Evolutionary conservation across 139 green algal genomes (phyloP).

Genomic region (Coelastrella sp.): DNA sequence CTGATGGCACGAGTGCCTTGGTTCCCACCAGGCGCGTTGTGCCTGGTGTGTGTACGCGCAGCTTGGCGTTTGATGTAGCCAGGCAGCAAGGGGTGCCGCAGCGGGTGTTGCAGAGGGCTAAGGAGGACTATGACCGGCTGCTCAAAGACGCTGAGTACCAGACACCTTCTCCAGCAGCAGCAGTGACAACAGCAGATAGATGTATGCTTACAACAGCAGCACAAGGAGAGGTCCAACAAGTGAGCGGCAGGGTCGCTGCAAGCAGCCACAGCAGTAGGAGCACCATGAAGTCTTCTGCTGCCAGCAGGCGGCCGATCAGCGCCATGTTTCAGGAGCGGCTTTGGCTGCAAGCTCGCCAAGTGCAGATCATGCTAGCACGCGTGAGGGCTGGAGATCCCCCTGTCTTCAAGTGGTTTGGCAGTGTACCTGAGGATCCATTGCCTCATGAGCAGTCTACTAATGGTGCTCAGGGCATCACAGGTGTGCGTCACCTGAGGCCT

Average conservation of each 20-base stretch:
- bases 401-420: not conserved
- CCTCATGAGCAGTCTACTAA: not conserved
- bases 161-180: not conserved
- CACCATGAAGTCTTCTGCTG: not conserved
- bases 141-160: not conserved
- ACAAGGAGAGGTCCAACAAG: not conserved
- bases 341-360: not conserved
- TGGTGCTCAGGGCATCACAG: not conserved
- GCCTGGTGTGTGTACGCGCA: not conserved
- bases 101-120: not conserved
- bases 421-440: not conserved
- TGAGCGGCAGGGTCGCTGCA: not conserved
- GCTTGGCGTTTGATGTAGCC: constrained; percentile 32
- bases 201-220: not conserved
- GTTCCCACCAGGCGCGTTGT: constrained; percentile 1
- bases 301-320: too few species aligned
- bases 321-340: too few species aligned
- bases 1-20: not conserved
- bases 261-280: constrained; percentile 2
- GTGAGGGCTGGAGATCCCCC: not conserved
- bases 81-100: not conserved
- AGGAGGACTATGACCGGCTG: not conserved
- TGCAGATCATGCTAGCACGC: not conserved
- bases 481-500: not conserved
- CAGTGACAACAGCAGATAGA: constrained; percentile 5